Percentiles rank a stretch among this genome's conserved stretches.
Conservation (phyloP, 169 alveolate species). For the Condylostoma magnum region DNA sequence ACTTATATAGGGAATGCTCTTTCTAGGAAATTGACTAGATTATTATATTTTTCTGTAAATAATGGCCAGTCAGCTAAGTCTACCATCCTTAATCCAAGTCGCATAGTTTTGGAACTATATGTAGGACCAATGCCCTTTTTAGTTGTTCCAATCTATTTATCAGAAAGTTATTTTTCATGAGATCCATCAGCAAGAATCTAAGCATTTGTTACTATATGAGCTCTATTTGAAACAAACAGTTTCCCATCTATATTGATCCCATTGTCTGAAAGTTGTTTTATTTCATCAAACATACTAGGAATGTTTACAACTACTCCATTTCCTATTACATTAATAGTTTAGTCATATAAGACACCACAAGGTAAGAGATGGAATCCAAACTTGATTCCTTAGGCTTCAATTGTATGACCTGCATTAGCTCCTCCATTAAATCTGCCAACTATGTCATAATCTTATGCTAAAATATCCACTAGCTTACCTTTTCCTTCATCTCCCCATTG, state of each 20-base stretch:
- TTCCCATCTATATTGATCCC: slow-evolving; percentile 52
- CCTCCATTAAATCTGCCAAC: slow-evolving; percentile 95
- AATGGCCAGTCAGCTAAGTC: slow-evolving; percentile 71
- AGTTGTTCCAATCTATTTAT: slow-evolving; percentile 91
- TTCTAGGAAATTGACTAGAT: slow-evolving; percentile 48
- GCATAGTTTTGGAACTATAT: slow-evolving; percentile 85
- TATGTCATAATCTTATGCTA: slow-evolving; percentile 84
- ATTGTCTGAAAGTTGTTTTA: slow-evolving; percentile 58
- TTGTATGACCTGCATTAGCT: slow-evolving; percentile 93
- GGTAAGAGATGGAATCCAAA: slow-evolving; percentile 93
- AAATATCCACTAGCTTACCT: slow-evolving; percentile 93
- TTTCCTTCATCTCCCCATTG: slow-evolving; percentile 99
- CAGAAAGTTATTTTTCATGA: slow-evolving; percentile 61
- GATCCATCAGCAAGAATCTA: slow-evolving; percentile 70
- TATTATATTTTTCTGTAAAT: slow-evolving; percentile 57
- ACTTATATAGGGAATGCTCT: slow-evolving; percentile 58
- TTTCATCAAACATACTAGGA: slow-evolving; percentile 63
- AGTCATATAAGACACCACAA: slow-evolving; percentile 86
- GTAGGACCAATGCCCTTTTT: slow-evolving; percentile 95
- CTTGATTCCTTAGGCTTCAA: slow-evolving; percentile 71
- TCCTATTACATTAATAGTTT: slow-evolving; percentile 83
- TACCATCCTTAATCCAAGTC: slow-evolving; percentile 90
- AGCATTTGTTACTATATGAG: slow-evolving; percentile 86
- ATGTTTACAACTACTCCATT: slow-evolving; percentile 92
- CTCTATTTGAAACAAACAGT: slow-evolving; percentile 86